Base-by-base conservation (phyloP, 805 yeast genomes). In the Barnettozyma botsteinii region DNA sequence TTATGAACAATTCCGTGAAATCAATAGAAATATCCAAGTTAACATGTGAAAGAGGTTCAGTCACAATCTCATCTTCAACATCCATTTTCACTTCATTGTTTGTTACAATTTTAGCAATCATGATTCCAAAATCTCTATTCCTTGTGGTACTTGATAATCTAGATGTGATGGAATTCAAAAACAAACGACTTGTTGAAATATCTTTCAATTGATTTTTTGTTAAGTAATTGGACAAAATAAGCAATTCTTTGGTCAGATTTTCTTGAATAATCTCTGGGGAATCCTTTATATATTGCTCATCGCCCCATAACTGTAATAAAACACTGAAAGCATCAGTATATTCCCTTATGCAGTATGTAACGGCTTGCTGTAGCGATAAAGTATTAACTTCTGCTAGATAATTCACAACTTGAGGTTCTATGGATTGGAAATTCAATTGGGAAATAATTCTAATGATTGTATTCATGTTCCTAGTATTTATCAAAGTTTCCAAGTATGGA, bases 41-140 rank as follows among this genome's bases (percentile, higher is more conserved):
- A 18, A 43, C 25, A 17, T 44, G n/a, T 13, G 33, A 32, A 7
- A 44, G 15, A 15, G 24, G 26, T 31, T 43, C 35, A 39, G 35
- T 25, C 22, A 15, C 13, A 10, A 50, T 35, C 24, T 45, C 46
- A 8, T 59, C 57, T 4, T 60, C 53, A 2, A 59, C 54, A 5
- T 62, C 57, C 41, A 66, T 50, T 5, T 56, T 51, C 46, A 45
- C 47, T 43, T 50, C 49, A 18, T 54, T 48, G 15, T 55, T 52
- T 0, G 57, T 57, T 1, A 75, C 53, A 13, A 56, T 52, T 50
- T 80, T 81, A 1, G 85, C 85, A 7, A 81, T 55, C 13, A 71
- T 51, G 56, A 81, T 74, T 0, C 80, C 88, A 24, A 79, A 56
- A 12, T 65, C 52, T 40, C 85, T 69, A 2, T 70, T 59, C n/a